Evolutionary conservation across 1,284 basidiomycete genomes (phyloP).

Genomic region (Sanghuangporus baumii): DNA sequence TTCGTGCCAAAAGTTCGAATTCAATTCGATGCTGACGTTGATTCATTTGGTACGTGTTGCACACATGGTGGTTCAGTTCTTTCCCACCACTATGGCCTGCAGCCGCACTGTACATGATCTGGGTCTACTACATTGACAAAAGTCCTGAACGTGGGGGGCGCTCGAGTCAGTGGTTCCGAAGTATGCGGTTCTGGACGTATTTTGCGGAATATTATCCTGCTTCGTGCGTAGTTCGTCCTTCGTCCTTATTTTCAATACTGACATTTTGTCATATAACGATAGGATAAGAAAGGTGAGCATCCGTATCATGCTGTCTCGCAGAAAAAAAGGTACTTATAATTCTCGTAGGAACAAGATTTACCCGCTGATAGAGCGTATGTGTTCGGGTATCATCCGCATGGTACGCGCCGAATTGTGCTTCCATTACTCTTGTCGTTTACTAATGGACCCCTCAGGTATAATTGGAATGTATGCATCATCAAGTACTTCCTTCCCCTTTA

Average conservation of each 20-base stretch:
- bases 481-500: neutral
- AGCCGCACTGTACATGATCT: constrained; percentile 76
- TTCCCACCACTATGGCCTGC: constrained; percentile 87
- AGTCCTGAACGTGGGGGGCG: constrained; percentile 79
- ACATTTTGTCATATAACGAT: neutral
- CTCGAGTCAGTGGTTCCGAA: constrained; percentile 73
- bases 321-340: neutral
- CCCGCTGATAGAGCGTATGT: constrained; percentile 90
- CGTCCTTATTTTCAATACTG: neutral
- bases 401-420: constrained; percentile 36
- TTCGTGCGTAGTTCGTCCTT: constrained; percentile 51
- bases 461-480: constrained; percentile 65
- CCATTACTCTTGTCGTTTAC: neutral
- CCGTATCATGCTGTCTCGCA: neutral
- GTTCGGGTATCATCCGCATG: constrained; percentile 97
- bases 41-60: neutral
- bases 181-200: constrained; percentile 70
- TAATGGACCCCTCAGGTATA: constrained; percentile 48
- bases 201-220: constrained; percentile 93
- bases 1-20: too few relatives aligned
- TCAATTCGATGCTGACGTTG: neutral
- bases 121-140: constrained; percentile 72
- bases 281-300: constrained; percentile 54
- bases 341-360: constrained; percentile 72
- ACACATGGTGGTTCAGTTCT: constrained; percentile 49